Evolutionary conservation across 768 basidiomycete genomes (phyloP), one percentile per base, ranked within the genome.

Genomic region (Suillus plorans): DNA sequence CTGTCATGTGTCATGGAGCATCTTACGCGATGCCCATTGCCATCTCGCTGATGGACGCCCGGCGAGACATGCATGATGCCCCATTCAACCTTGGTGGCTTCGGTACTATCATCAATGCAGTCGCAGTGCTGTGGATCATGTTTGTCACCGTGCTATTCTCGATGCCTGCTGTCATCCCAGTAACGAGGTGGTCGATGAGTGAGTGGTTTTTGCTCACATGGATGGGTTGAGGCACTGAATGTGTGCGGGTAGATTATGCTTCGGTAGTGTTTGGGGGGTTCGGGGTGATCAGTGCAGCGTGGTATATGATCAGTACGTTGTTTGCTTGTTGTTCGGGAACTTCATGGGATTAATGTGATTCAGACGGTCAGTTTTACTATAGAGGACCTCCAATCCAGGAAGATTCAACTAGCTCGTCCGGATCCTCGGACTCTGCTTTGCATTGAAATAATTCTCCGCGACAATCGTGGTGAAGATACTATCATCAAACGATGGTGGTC

Each of bases 261-360:
- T 84, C 85, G 10, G 88, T 86, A 16, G 87, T 89, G 18, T 89
- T 89, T 64, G 83, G 87, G 47, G 88, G 85, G 4, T 89, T 90
- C 66, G 85, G 77, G 1, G 65, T 76, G 18, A 81, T 89, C 37
- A 87, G 87, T 60, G 84, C 81, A 0, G 75, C 80, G 31, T 90
- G 88, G 88, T 90, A 89, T 67, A 56, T 81, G 37, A 81, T 86
- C 64, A 80, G 85, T 87, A 66, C 45, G 84, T 82, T 16, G 4
- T 37, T 39, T 22, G 42, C 37, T 31, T 57, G 41, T 22, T 12
- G 8, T 55, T 55, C 16, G 6, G 22, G 42, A 47, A 47, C 2
- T 4, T 28, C 37, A 34, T n/a, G 63, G 18, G 31, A 18, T 37
- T 34, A 4, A n/a, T 42, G 22, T 44, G 12, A 5, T 50, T 20